Evolutionary conservation across 345 rosid genomes (phyloP).

Genomic region (Eucalyptus camaldulensis): DNA sequence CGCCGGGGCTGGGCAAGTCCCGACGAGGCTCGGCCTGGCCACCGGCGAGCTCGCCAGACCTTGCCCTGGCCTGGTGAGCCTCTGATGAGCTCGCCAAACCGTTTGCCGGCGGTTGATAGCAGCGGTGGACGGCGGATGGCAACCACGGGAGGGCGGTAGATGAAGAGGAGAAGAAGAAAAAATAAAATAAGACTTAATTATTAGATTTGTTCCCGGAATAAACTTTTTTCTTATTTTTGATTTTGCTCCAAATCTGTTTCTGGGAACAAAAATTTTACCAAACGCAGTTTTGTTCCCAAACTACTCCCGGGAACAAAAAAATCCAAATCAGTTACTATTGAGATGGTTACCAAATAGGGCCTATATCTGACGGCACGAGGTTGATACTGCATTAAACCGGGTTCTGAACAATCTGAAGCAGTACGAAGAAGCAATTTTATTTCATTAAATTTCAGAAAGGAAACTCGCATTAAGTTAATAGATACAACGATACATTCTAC

Average conservation of each 20-base stretch:
- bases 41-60: accelerated
- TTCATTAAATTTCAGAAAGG: not conserved
- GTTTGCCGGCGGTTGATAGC: accelerated
- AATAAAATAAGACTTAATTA: too few species aligned
- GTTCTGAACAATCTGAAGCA: not conserved
- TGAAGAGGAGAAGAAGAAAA: too few species aligned
- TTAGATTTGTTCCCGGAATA: too few species aligned
- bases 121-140: accelerated
- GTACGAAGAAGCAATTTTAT: not conserved
- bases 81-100: accelerated
- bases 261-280: too few species aligned
- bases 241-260: too few species aligned
- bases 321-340: too few species aligned
- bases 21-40: accelerated
- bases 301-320: accelerated
- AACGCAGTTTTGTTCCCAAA: accelerated
- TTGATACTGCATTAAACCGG: not conserved
- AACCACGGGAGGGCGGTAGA: accelerated
- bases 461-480: not conserved
- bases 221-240: too few species aligned
- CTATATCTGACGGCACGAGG: not conserved
- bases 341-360: too few species aligned
- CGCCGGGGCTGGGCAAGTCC: accelerated
- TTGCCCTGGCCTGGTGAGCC: accelerated
- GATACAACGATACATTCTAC: not conserved